Evolutionary conservation across 2,329 filamentous ascomycete species (phyloP), one percentile per base, ranked within the genome.

Genomic region (Colletotrichum echinochloae): DNA sequence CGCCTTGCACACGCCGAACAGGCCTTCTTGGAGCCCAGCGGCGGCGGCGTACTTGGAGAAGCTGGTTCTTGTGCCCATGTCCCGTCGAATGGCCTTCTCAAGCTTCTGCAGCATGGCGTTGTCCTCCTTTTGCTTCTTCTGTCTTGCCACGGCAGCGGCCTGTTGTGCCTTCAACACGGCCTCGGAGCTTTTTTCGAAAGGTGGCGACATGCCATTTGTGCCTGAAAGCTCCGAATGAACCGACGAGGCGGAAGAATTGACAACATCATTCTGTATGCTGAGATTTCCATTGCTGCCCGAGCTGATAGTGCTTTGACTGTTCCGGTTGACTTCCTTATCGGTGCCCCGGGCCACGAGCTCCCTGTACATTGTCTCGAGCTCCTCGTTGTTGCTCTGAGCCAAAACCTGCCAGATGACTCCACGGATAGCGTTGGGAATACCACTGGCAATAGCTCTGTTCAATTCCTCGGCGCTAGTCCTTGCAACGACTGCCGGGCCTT

Each of bases 401-500:
- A 99, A 84, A 9, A 98, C 95, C 81, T 99, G 96, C 96, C 96
- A 99, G 60, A 99, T 95, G 2, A 99, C 96, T n/a, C 96, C 97
- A 69, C 96, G 91, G 72, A 99, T 97, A 3, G 95, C 95, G 74
- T 92, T 94, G 1, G 96, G 96, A 67, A 99, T 99, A 39, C 96
- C 96, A 48, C 92, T 93, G 60, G 95, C 93, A 75, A 99, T 98
- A 28, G 96, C 95, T 74, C 88, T 90, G 78, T 95, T 97, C 67
- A 99, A 84, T 79, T 98, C 95, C 76, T 97, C 94, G 0, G 95
- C 88, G 77, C 94, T 97, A 5, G 94, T 94, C 70, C 94, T 90
- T 14, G 94, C 92, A 60, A 98, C 92, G 12, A 94, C 95, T 35
- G 94, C 90, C 20, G 95, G 94, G 0, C 96, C 96, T 82, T 98